Percentiles rank a stretch among this genome's conserved stretches.
phyloP scores from a whole-genome alignment of 148 eudicot genomes.

The Diospyros lotus region DNA sequence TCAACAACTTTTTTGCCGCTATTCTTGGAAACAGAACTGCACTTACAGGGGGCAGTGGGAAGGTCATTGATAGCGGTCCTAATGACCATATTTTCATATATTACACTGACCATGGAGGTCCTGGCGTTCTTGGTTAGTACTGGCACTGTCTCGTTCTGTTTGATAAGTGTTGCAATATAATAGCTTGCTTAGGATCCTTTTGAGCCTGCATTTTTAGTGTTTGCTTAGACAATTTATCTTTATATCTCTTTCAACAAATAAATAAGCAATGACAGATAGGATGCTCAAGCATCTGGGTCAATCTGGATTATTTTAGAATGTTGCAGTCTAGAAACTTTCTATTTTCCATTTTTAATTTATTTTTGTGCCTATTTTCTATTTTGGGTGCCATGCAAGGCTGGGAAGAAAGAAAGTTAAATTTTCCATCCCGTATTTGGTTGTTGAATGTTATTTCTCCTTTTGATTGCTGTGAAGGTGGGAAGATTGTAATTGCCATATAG shows the following conservation, averaged over 20 bases:
- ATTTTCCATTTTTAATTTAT: background rate
- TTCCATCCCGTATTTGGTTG: too few species aligned
- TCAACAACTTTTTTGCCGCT: conserved; percentile 55
- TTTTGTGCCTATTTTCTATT: background rate
- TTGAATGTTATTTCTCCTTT: too few species aligned
- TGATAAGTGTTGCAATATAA: background rate
- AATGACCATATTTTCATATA: conserved; percentile 75
- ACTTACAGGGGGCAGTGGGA: conserved; percentile 77
- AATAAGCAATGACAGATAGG: background rate
- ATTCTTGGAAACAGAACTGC: conserved; percentile 67
- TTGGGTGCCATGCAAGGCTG: background rate
- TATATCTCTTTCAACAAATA: too few species aligned
- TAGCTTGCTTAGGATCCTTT: background rate
- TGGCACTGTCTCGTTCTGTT: conserved; percentile 7
- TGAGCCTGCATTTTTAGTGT: background rate
- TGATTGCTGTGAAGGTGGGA: background rate
- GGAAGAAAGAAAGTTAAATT: background rate
- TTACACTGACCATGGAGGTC: conserved; percentile 81
- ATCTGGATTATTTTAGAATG: background rate
- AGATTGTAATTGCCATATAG: background rate
- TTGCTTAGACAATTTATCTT: too few species aligned
- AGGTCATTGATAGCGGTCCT: conserved; percentile 82
- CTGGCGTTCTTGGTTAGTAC: conserved; percentile 75
- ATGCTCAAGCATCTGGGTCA: background rate
- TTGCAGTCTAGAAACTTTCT: background rate